phyloP scores from a whole-genome alignment of 2,329 filamentous ascomycete species.

The Neonectria neomacrospora region DNA sequence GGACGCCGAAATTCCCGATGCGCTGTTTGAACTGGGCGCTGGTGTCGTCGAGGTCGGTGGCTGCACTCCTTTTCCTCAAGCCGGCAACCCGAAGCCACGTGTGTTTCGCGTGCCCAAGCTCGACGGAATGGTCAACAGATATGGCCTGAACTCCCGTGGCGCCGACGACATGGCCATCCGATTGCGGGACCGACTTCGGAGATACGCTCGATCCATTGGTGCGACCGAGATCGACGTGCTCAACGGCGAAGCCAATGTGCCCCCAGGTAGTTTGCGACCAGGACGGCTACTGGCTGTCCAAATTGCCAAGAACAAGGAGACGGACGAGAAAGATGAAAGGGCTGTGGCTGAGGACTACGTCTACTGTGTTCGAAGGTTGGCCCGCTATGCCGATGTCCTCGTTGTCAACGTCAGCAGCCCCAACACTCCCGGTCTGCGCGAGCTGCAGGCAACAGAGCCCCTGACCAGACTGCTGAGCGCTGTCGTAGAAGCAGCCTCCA shows the following conservation, averaged over 20 bases:
- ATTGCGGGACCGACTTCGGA: slow-evolving; percentile 79
- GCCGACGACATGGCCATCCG: slow-evolving; percentile 86
- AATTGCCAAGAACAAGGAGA: slow-evolving; percentile 96
- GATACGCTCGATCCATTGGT: slow-evolving; percentile 78
- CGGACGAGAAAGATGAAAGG: slow-evolving; percentile 83
- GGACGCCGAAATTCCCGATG: slow-evolving; percentile 87
- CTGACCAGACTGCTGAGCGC: slow-evolving; percentile 82
- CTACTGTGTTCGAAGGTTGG: slow-evolving; percentile 86
- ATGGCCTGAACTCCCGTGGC: slow-evolving; percentile 92
- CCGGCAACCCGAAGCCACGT: slow-evolving; percentile 86
- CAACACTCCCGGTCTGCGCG: slow-evolving; percentile 91
- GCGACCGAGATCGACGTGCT: slow-evolving; percentile 79
- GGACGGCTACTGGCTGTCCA: slow-evolving; percentile 89
- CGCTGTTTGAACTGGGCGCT: slow-evolving; percentile 85
- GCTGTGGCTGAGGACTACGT: slow-evolving; percentile 86
- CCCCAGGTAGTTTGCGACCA: slow-evolving; percentile 80
- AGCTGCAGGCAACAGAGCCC: slow-evolving; percentile 85
- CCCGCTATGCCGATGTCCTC: slow-evolving; percentile 91
- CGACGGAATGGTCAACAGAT: slow-evolving; percentile 92
- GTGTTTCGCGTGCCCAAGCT: slow-evolving; percentile 88
- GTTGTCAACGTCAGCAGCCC: slow-evolving; percentile 98
- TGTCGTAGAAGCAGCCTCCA: slow-evolving; percentile 82
- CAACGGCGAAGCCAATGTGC: slow-evolving; percentile 79
- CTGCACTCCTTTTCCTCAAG: slow-evolving; percentile 86
- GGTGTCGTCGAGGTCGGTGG: slow-evolving; percentile 93